phyloP scores from a whole-genome alignment of 1,139 yeast species.

The Yarrowia galli region DNA sequence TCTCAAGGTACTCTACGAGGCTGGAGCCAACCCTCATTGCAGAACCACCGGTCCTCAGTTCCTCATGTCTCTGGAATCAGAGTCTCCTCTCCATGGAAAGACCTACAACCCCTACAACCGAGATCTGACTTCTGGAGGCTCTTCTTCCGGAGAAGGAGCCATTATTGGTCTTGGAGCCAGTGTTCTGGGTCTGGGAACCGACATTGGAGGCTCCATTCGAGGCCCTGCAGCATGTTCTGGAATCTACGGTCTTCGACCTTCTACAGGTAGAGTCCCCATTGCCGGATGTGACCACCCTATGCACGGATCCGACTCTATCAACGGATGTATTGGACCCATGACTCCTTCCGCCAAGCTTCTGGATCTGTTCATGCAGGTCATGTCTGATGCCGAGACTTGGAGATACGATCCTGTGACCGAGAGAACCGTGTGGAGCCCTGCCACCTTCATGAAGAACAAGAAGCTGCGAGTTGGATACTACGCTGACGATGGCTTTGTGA shows the following conservation, averaged over 20 bases:
- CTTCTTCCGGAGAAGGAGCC: conserved; percentile 71
- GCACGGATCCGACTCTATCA: conserved; percentile 57
- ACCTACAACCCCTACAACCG: conserved; percentile 59
- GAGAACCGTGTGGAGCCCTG: conserved; percentile 59
- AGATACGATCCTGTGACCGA: conserved; percentile 57
- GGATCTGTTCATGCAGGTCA: conserved; percentile 61
- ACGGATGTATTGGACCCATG: conserved; percentile 58
- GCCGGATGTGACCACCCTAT: conserved; percentile 56
- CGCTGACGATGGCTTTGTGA: conserved; percentile 46
- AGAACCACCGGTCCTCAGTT: conserved; percentile 68
- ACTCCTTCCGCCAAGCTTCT: conserved; percentile 62
- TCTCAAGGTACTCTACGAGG: conserved; percentile 55
- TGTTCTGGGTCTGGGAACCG: conserved; percentile 64
- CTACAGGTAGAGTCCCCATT: conserved; percentile 57
- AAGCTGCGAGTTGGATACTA: conserved; percentile 50
- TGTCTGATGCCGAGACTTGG: conserved; percentile 66
- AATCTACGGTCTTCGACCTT: conserved; percentile 61
- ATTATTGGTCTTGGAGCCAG: conserved; percentile 60
- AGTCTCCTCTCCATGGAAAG: conserved; percentile 57
- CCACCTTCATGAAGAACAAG: conserved; percentile 50
- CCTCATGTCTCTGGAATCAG: conserved; percentile 62
- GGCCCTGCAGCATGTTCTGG: conserved; percentile 65
- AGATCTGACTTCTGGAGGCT: conserved; percentile 61
- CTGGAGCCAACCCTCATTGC: conserved; percentile 64
- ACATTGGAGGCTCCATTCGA: conserved; percentile 69